phyloP scores from a whole-genome alignment of 2,329 filamentous ascomycete species.

The Botryotinia globosa region DNA sequence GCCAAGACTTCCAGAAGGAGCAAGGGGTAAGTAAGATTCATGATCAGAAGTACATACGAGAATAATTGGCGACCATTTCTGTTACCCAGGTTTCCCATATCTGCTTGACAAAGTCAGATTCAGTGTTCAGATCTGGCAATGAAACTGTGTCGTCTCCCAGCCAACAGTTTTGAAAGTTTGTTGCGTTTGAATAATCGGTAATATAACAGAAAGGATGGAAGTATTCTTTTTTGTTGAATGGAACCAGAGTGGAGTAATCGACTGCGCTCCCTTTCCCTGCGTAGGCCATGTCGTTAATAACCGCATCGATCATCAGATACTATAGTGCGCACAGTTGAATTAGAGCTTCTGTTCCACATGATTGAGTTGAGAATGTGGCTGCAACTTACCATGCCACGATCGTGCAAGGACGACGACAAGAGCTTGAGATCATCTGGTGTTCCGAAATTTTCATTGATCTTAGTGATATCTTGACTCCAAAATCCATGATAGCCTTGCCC shows the following conservation, averaged over 20 bases:
- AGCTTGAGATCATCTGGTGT: slow-evolving; percentile 56
- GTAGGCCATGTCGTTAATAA: slow-evolving; percentile 47
- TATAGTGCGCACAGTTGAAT: not conserved
- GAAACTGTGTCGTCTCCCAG: slow-evolving; percentile 42
- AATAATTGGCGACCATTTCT: slow-evolving; percentile 27
- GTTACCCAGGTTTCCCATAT: slow-evolving; percentile 24
- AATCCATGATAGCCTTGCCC: slow-evolving; percentile 46
- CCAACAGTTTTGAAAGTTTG: slow-evolving; percentile 32
- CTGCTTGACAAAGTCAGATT: slow-evolving; percentile 19
- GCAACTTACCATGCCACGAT: slow-evolving; percentile 45
- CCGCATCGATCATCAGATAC: slow-evolving; percentile 49
- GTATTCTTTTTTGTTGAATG: slow-evolving; percentile 27
- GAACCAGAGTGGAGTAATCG: slow-evolving; percentile 26
- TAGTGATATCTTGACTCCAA: slow-evolving; percentile 46
- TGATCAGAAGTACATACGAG: slow-evolving; percentile 38
- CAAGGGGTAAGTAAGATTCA: slow-evolving; percentile 44
- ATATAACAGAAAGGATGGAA: slow-evolving; percentile 29
- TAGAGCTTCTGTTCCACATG: not conserved
- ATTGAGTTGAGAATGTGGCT: not conserved
- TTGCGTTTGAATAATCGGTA: slow-evolving; percentile 39
- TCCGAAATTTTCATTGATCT: slow-evolving; percentile 58
- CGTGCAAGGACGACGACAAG: slow-evolving; percentile 54
- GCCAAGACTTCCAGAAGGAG: slow-evolving; percentile 32
- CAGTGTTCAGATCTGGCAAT: slow-evolving; percentile 44
- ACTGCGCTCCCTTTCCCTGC: slow-evolving; percentile 16